Percentiles rank a stretch among this genome's conserved stretches.
Conservation (phyloP, 1,139 yeast genomes). For the Wickerhamiella pararugosa region DNA sequence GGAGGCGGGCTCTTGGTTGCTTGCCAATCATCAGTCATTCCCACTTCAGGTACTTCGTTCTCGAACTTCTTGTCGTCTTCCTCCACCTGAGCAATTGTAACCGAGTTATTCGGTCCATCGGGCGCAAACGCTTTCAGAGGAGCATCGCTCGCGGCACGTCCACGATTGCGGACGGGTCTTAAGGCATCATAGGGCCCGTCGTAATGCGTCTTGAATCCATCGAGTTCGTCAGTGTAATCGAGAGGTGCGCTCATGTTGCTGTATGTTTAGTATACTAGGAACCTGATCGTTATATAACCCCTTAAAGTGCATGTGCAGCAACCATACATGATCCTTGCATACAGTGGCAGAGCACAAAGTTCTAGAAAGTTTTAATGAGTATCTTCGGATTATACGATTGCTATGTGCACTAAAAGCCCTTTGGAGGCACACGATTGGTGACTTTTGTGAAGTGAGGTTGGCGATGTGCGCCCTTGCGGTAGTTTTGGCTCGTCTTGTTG, state of each 20-base stretch:
- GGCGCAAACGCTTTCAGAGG: conserved; percentile 6
- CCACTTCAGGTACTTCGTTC: not conserved
- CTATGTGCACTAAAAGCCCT: conserved; percentile 37
- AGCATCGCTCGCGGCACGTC: conserved; percentile 6
- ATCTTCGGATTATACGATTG: not conserved
- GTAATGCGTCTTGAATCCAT: conserved; percentile 2
- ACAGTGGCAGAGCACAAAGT: too few species aligned
- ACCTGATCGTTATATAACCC: too few species aligned
- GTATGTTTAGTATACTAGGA: too few species aligned
- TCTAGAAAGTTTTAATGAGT: too few species aligned
- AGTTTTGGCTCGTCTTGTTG: conserved; percentile 55
- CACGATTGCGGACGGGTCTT: conserved; percentile 3
- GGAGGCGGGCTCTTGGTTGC: not conserved
- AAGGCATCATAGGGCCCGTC: conserved; percentile 6
- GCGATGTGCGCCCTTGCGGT: conserved; percentile 72
- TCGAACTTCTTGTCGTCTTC: conserved; percentile 3
- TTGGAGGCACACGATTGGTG: conserved; percentile 69
- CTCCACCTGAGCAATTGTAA: conserved; percentile 1
- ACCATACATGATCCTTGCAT: too few species aligned
- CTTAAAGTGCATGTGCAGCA: too few species aligned
- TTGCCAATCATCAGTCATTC: conserved; percentile 2
- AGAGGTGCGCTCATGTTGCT: not conserved
- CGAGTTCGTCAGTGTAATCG: conserved; percentile 3
- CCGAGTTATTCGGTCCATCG: conserved; percentile 3
- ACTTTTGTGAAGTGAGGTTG: conserved; percentile 40